Evolutionary conservation across 1,139 yeast genomes (phyloP).

Genomic region (Saccharomycopsis hybrid): DNA sequence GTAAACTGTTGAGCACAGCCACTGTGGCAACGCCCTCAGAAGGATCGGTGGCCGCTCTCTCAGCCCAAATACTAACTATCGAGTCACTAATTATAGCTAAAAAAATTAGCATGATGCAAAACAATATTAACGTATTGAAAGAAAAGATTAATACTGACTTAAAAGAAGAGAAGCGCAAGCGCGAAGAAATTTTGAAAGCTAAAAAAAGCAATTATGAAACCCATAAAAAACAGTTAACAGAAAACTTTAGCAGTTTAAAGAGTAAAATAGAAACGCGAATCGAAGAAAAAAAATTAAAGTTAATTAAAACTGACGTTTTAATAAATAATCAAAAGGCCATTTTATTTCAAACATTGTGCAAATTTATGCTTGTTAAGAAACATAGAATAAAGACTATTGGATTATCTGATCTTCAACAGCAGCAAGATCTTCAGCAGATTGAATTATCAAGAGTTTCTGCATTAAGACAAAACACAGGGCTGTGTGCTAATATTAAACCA

Average conservation of each 20-base stretch:
- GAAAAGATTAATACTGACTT: background rate
- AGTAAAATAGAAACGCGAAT: background rate
- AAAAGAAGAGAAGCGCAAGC: background rate
- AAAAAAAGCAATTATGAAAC: background rate
- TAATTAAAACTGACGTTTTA: background rate
- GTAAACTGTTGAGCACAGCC: background rate
- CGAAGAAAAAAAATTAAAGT: background rate
- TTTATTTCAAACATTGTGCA: constrained; percentile 12
- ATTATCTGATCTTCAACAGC: too few relatives aligned
- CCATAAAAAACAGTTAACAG: constrained; percentile 1
- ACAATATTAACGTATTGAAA: background rate
- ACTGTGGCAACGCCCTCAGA: constrained; percentile 1
- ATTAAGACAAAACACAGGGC: too few relatives aligned
- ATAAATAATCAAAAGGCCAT: constrained; percentile 10
- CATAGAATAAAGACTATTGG: background rate
- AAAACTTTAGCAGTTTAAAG: background rate
- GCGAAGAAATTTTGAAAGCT: background rate
- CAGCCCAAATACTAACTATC: constrained; percentile 11
- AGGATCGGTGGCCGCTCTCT: constrained; percentile 10
- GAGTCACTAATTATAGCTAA: constrained; percentile 3
- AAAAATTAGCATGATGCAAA: background rate
- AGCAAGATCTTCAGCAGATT: too few relatives aligned
- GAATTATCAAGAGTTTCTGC: too few relatives aligned
- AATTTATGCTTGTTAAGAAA: constrained; percentile 7
- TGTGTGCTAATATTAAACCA: too few relatives aligned